These are phyloP conservation scores for Neurospora sp. DNA, from an alignment of 2,329 filamentous ascomycete genomes.

Conservation along the genomic window DNA sequence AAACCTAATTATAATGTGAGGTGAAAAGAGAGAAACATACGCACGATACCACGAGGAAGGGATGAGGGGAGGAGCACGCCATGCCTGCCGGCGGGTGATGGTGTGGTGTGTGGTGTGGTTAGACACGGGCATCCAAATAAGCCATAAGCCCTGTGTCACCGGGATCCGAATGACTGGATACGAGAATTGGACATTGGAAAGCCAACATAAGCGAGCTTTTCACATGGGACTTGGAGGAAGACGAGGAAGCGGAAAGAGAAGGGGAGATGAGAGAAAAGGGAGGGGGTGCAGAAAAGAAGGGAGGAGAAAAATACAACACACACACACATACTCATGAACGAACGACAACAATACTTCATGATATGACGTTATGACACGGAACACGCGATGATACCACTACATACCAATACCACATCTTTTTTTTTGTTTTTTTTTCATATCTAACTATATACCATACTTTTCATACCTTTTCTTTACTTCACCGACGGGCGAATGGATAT, in stretches of 20 bases:
- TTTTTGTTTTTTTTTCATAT: not conserved
- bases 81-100: not conserved
- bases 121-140: not conserved
- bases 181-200: not conserved
- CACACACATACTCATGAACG: not conserved
- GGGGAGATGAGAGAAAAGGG: not conserved
- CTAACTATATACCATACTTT: not conserved
- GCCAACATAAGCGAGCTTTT: not conserved
- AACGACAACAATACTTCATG: not conserved
- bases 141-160: not conserved
- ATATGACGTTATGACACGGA: not conserved
- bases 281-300: not conserved
- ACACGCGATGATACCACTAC: not conserved
- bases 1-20: constrained; percentile 62
- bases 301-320: not conserved
- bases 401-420: not conserved
- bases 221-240: not conserved
- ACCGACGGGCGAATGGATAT: not conserved
- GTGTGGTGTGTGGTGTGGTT: not conserved
- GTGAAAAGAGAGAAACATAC: not conserved
- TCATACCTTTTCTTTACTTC: not conserved
- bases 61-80: not conserved
- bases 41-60: not conserved
- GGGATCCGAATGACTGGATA: not conserved
- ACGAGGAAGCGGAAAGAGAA: not conserved